These are phyloP conservation scores for Camellia lanceoleosa DNA, from an alignment of 148 eudicot genomes.

Conservation along the genomic window DNA sequence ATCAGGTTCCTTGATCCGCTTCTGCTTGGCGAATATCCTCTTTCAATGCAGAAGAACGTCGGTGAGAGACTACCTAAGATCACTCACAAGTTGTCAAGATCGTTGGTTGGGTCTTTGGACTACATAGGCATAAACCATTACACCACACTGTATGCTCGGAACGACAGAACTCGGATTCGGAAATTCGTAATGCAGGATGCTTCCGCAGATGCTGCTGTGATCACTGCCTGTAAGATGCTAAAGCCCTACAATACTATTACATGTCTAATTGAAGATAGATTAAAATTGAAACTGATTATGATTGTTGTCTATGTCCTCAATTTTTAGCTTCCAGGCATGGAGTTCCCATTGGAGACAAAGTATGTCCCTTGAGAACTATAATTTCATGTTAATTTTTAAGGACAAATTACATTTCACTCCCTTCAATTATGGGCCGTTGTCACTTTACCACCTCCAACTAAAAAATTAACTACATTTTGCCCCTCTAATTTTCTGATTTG, in stretches of 20 bases:
- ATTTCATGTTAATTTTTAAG: not conserved
- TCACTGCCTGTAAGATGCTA: slow-evolving; percentile 64
- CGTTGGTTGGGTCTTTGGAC: slow-evolving; percentile 58
- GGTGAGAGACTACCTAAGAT: slow-evolving; percentile 70
- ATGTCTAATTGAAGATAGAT: not conserved
- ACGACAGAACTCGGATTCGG: slow-evolving; percentile 61
- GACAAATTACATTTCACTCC: too few relatives aligned
- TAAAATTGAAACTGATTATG: slow-evolving; percentile 1
- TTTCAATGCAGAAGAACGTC: slow-evolving; percentile 72
- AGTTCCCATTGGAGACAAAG: slow-evolving; percentile 78
- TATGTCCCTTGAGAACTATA: slow-evolving; percentile 24
- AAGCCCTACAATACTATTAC: not conserved
- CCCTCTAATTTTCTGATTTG: too few relatives aligned
- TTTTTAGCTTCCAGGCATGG: slow-evolving; percentile 66
- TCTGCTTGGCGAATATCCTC: slow-evolving; percentile 73
- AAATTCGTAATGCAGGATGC: slow-evolving; percentile 78
- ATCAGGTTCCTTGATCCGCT: slow-evolving; percentile 97
- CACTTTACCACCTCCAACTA: too few relatives aligned
- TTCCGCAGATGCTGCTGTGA: slow-evolving; percentile 60
- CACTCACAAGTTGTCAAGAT: slow-evolving; percentile 38
- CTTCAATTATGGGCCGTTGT: too few relatives aligned
- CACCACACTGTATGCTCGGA: slow-evolving; percentile 79
- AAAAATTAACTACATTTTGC: too few relatives aligned
- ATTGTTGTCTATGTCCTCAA: slow-evolving; percentile 6
- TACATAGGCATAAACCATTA: slow-evolving; percentile 91